Conservation (phyloP, 1,139 yeast genomes). For the Blastobotrys arbuscula region DNA sequence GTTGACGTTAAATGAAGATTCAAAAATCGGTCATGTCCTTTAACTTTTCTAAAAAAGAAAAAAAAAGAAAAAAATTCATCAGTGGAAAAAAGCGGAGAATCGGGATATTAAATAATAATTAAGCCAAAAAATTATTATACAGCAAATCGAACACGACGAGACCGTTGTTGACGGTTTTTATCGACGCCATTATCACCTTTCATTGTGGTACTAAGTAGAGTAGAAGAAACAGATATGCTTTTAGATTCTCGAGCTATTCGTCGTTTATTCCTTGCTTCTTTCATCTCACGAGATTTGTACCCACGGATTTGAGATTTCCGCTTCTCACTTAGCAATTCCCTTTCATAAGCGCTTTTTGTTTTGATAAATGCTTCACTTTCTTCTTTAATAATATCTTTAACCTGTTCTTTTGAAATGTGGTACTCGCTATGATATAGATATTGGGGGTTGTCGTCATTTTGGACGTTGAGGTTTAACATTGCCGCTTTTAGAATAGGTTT, state of each 20-base stretch:
- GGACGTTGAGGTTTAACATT: not conserved
- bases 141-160: constrained; percentile 10
- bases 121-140: too few species aligned
- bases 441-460: too few species aligned
- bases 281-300: constrained; percentile 16
- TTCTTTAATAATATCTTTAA: constrained; percentile 7
- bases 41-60: not conserved
- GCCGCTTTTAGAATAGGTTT: not conserved
- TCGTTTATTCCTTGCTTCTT: constrained; percentile 15
- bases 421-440: not conserved
- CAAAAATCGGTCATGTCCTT: not conserved
- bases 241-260: constrained; percentile 5
- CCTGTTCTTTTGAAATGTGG: not conserved
- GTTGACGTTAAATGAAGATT: not conserved
- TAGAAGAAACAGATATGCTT: not conserved
- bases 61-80: too few species aligned
- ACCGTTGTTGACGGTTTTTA: constrained; percentile 1
- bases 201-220: not conserved
- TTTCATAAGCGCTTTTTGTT: constrained; percentile 4
- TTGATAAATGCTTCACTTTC: constrained; percentile 15
- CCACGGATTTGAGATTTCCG: constrained; percentile 11
- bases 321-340: constrained; percentile 6
- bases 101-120: too few species aligned
- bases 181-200: constrained; percentile 7
- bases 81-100: not conserved